These are phyloP conservation scores for Podila epigama DNA, from an alignment of 192 early-diverging fungal genomes.

Conservation along the genomic window DNA sequence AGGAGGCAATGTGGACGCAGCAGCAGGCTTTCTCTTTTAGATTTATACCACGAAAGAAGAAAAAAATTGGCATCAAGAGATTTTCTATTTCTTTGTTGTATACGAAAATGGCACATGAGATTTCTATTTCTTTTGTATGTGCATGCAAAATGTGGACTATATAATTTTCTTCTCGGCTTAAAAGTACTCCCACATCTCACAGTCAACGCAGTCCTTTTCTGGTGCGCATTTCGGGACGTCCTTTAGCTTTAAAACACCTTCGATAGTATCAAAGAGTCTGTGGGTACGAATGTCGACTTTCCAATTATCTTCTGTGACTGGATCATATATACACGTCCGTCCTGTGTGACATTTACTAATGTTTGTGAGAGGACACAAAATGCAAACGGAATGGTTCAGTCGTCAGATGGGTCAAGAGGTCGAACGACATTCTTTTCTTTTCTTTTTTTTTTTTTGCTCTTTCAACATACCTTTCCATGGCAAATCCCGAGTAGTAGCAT, in stretches of 20 bases:
- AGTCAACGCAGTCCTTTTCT: slow-evolving; percentile 76
- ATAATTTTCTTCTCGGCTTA: not conserved
- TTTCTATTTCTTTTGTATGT: too few species aligned
- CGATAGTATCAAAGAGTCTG: slow-evolving; percentile 80
- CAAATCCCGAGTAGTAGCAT: slow-evolving; percentile 79
- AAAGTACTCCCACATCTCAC: slow-evolving; percentile 75
- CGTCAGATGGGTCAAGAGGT: too few species aligned
- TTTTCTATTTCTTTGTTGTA: too few species aligned
- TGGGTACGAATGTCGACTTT: slow-evolving; percentile 80
- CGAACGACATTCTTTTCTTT: too few species aligned
- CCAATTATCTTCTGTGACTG: slow-evolving; percentile 69
- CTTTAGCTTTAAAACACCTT: slow-evolving; percentile 61
- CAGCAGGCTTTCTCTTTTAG: slow-evolving; percentile 87
- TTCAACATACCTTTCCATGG: slow-evolving; percentile 76
- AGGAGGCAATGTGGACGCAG: slow-evolving; percentile 86
- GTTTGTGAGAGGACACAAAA: too few species aligned
- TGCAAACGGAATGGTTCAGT: too few species aligned
- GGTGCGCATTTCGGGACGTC: slow-evolving; percentile 57
- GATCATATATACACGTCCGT: slow-evolving; percentile 70
- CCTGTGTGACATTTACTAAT: slow-evolving; percentile 63
- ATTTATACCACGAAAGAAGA: too few species aligned
- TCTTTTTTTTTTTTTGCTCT: too few species aligned
- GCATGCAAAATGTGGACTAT: not conserved
- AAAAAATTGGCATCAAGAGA: too few species aligned
- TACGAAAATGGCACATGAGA: too few species aligned